These are phyloP conservation scores for Cucurbita argyrosperma DNA, from an alignment of 306 rosid species.

Conservation along the genomic window DNA sequence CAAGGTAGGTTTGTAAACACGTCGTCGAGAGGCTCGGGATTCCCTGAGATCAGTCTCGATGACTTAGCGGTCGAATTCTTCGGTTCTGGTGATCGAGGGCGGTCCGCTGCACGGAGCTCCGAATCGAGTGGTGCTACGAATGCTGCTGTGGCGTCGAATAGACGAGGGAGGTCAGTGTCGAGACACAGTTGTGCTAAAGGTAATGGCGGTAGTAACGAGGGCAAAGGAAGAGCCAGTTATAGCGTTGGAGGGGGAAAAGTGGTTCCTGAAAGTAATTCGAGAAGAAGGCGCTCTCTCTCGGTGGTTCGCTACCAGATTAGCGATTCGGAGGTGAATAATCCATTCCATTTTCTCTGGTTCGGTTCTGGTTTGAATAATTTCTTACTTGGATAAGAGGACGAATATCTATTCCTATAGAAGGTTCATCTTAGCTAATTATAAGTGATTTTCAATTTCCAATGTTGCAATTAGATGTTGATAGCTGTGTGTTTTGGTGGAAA, in stretches of 20 bases:
- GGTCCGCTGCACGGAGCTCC: constrained; percentile 23
- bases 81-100: constrained; percentile 55
- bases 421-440: not conserved
- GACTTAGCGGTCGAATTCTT: constrained; percentile 80
- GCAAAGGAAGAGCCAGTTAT: constrained; percentile 19
- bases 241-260: constrained; percentile 26
- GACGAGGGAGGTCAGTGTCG: constrained; percentile 91
- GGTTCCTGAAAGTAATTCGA: constrained; percentile 38
- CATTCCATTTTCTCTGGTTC: not conserved
- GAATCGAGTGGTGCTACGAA: constrained; percentile 22
- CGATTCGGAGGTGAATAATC: constrained; percentile 74
- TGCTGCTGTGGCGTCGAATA: constrained; percentile 19
- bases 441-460: not conserved
- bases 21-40: constrained; percentile 60
- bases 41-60: constrained; percentile 92
- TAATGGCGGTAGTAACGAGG: constrained; percentile 18
- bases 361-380: not conserved
- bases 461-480: not conserved
- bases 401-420: not conserved
- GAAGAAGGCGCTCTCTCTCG: constrained; percentile 71
- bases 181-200: constrained; percentile 34
- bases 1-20: constrained; percentile 72
- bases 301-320: constrained; percentile 78
- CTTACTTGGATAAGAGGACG: not conserved
- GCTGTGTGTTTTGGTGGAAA: not conserved